A percentile compares a stretch with the other conserved stretches of the same genome.
Evolutionary conservation across 176 grass and related monocot genomes (phyloP).

Genomic region (Leersia perrieri): DNA sequence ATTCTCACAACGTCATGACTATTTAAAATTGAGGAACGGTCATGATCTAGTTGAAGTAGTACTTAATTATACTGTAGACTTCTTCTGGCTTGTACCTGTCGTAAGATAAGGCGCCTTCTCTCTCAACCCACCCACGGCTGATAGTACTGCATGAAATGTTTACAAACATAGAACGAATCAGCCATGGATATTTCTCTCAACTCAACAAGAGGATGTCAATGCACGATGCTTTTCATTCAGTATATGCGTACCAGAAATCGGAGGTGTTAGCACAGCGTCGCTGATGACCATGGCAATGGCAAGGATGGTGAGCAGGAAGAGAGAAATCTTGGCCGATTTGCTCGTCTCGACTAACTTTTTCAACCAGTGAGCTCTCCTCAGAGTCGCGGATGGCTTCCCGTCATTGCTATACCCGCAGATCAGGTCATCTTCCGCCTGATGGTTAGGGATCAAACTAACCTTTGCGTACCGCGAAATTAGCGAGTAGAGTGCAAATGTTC

Average conservation of each 20-base stretch:
- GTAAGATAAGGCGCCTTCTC: conserved; percentile 8
- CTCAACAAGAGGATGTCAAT: too few species aligned
- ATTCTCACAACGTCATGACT: not conserved
- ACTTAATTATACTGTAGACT: not conserved
- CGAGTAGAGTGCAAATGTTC: conserved; percentile 54
- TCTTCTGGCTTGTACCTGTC: conserved; percentile 12
- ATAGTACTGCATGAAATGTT: conserved; percentile 19
- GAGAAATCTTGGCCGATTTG: not conserved
- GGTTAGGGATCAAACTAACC: conserved; percentile 46
- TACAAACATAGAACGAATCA: not conserved
- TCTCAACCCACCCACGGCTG: conserved; percentile 24
- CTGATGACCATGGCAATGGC: conserved; percentile 60
- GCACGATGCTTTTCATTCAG: not conserved
- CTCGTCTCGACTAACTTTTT: conserved; percentile 47
- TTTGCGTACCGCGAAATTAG: conserved; percentile 53
- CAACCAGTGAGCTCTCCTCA: conserved; percentile 45
- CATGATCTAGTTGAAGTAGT: too few species aligned
- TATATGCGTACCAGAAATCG: conserved; percentile 46
- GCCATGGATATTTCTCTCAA: too few species aligned
- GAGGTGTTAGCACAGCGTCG: conserved; percentile 48
- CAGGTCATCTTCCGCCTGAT: conserved; percentile 43
- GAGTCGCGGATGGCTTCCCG: conserved; percentile 5
- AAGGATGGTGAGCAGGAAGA: conserved; percentile 48
- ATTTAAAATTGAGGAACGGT: not conserved
- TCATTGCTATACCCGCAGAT: conserved; percentile 23